phyloP scores from a whole-genome alignment of 495 filamentous ascomycete species.

The Neurospora sp. region DNA sequence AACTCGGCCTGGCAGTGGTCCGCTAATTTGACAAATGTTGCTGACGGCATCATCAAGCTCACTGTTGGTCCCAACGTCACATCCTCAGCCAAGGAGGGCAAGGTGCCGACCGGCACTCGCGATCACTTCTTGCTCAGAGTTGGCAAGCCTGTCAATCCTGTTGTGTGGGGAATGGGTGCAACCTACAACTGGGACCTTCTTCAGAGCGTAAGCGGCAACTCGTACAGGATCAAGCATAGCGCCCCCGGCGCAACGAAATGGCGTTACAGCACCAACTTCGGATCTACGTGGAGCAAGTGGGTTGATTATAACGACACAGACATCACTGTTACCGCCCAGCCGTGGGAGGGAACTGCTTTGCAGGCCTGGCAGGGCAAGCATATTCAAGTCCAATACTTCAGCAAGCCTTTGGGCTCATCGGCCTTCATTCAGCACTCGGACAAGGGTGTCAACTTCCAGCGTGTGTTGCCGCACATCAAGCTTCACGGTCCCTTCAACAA shows the following conservation, averaged over 20 bases:
- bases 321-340: conserved; percentile 24
- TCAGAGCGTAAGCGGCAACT: conserved; percentile 19
- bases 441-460: conserved; percentile 28
- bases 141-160: conserved; percentile 39
- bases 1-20: conserved; percentile 45
- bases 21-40: conserved; percentile 46
- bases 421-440: conserved; percentile 57
- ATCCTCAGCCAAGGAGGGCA: no score
- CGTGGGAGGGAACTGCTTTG: conserved; percentile 51
- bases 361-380: conserved; percentile 60
- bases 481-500: conserved; percentile 58
- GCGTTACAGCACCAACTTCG: conserved; percentile 55
- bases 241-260: conserved; percentile 56
- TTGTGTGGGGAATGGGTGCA: conserved; percentile 46
- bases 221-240: conserved; percentile 43
- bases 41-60: conserved; percentile 55
- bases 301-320: conserved; percentile 40
- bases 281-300: conserved; percentile 51
- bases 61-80: conserved; percentile 54
- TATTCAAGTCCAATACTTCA: conserved; percentile 60
- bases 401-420: conserved; percentile 52
- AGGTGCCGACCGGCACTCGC: conserved; percentile 40
- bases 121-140: conserved; percentile 45
- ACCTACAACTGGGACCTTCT: conserved; percentile 51
- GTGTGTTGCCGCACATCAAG: conserved; percentile 51